Percentiles rank a stretch among this genome's conserved stretches.
Conservation (phyloP, 768 basidiomycete genomes). For the Termitomyces sp. region DNA sequence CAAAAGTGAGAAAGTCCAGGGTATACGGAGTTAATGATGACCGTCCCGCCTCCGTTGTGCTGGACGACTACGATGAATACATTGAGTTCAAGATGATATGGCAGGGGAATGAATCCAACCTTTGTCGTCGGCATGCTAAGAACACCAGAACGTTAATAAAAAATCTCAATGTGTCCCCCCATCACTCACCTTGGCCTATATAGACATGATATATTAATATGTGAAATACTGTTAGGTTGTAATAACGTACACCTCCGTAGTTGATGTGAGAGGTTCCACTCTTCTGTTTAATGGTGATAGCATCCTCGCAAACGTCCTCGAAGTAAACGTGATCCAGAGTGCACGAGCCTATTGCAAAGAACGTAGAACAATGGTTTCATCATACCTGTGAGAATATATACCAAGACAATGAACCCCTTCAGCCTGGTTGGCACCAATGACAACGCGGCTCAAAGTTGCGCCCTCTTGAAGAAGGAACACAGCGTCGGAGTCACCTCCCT, state of each 20-base stretch:
- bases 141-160: background rate
- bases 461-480: conserved; percentile 39
- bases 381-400: conserved; percentile 2
- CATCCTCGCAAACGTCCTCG: conserved; percentile 24
- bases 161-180: background rate
- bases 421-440: conserved; percentile 37
- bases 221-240: background rate
- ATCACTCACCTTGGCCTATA: conserved; percentile 24
- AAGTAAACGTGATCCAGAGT: conserved; percentile 20
- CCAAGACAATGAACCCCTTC: conserved; percentile 40
- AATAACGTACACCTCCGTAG: conserved; percentile 31
- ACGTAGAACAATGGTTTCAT: background rate
- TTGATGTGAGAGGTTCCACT: conserved; percentile 33
- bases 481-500: conserved; percentile 36
- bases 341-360: conserved; percentile 13
- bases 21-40: conserved; percentile 34
- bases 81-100: background rate
- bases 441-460: conserved; percentile 35
- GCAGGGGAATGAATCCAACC: conserved; percentile 5
- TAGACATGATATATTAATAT: background rate
- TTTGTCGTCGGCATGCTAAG: conserved; percentile 32
- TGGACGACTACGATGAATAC: conserved; percentile 22
- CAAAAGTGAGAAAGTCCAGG: no score
- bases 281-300: conserved; percentile 34
- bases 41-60: conserved; percentile 33